Evolutionary conservation across 371 early-diverging fungal species (phyloP).

Genomic region (Mucor indicus): DNA sequence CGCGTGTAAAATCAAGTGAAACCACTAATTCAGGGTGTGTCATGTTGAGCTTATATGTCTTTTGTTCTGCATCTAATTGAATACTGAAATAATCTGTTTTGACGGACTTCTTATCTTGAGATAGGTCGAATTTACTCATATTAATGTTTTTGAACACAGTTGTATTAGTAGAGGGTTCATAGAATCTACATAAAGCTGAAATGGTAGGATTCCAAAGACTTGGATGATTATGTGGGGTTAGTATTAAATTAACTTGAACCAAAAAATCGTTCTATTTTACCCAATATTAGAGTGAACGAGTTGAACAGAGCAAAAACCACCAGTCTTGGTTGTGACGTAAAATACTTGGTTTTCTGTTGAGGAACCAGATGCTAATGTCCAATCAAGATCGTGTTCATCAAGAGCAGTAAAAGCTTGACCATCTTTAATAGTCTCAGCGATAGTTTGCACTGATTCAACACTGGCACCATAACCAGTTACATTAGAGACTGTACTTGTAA

Average conservation of each 20-base stretch:
- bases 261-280: slow-evolving; percentile 28
- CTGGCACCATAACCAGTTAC: slow-evolving; percentile 34
- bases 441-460: slow-evolving; percentile 41
- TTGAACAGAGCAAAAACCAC: slow-evolving; percentile 78
- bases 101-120: slow-evolving; percentile 69
- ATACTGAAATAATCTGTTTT: slow-evolving; percentile 69
- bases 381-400: slow-evolving; percentile 66
- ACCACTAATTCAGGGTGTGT: slow-evolving; percentile 63
- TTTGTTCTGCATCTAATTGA: slow-evolving; percentile 48
- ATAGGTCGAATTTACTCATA: slow-evolving; percentile 61
- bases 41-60: slow-evolving; percentile 52
- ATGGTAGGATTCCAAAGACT: slow-evolving; percentile 63
- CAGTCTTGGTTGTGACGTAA: slow-evolving; percentile 73
- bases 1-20: slow-evolving; percentile 63
- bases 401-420: slow-evolving; percentile 58
- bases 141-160: slow-evolving; percentile 74
- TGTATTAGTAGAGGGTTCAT: slow-evolving; percentile 59
- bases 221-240: not conserved
- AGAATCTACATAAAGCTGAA: slow-evolving; percentile 75
- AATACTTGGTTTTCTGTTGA: slow-evolving; percentile 90
- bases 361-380: slow-evolving; percentile 69
- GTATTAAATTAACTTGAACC: not conserved
- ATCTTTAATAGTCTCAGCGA: slow-evolving; percentile 55
- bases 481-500: slow-evolving; percentile 48
- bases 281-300: slow-evolving; percentile 85